phyloP scores from a whole-genome alignment of 805 yeast species.

The Wickerhamiella kurtzmanii region DNA sequence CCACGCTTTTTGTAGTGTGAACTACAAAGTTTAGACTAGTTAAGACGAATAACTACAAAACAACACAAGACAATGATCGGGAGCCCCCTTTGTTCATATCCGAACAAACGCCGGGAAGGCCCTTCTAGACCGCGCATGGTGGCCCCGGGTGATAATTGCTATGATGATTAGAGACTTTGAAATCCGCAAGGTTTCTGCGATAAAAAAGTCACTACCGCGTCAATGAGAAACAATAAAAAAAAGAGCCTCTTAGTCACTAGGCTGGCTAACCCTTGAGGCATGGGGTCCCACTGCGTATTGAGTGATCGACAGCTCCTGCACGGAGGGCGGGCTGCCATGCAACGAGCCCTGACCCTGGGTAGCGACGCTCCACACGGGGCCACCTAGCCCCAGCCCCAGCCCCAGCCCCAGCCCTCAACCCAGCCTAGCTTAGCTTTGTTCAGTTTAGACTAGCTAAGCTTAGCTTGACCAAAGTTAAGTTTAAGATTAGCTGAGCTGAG shows the following conservation, averaged over 20 bases:
- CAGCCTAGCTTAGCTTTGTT: too few species aligned
- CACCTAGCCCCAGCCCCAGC: too few species aligned
- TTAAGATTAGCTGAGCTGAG: too few species aligned
- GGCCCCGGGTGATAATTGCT: neutral
- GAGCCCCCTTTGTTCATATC: too few species aligned
- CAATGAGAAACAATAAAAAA: neutral
- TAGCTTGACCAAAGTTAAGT: too few species aligned
- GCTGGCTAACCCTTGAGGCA: neutral
- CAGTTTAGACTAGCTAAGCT: neutral
- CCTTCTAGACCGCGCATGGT: neutral
- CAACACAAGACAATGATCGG: too few species aligned
- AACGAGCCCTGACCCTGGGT: neutral
- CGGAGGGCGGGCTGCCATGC: neutral
- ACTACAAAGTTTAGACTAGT: too few species aligned
- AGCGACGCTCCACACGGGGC: neutral
- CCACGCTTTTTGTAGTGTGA: too few species aligned
- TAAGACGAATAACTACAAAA: too few species aligned
- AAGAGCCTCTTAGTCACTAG: neutral
- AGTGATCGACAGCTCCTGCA: neutral
- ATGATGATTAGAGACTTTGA: too few species aligned
- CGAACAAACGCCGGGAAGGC: neutral
- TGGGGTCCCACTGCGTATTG: neutral
- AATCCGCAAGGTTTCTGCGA: neutral
- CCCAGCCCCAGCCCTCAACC: too few species aligned
- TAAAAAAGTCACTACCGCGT: too few species aligned